phyloP scores from a whole-genome alignment of 164 flowering plant genomes.

The Berberis thunbergii region DNA sequence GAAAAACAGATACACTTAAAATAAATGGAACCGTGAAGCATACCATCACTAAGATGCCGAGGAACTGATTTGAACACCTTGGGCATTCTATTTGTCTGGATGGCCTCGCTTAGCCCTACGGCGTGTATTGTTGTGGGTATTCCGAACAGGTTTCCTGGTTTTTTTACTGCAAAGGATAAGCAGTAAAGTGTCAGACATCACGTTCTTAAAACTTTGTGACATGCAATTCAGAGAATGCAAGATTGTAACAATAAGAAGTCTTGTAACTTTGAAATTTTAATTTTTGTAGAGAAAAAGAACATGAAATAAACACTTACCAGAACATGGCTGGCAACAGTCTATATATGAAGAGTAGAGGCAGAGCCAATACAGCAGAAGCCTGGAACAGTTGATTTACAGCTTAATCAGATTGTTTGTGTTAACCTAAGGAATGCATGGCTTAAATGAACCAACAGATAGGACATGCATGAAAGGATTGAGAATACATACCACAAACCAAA shows the following conservation, averaged over 20 bases:
- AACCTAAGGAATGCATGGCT: background rate
- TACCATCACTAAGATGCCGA: background rate
- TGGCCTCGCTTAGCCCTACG: constrained; percentile 42
- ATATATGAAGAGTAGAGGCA: constrained; percentile 38
- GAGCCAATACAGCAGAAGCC: constrained; percentile 81
- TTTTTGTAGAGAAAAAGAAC: background rate
- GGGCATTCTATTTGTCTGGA: constrained; percentile 18
- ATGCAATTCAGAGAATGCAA: background rate
- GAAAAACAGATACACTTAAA: no score
- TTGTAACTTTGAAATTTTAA: no score
- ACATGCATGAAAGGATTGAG: no score
- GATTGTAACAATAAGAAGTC: background rate
- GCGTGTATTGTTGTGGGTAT: constrained; percentile 33
- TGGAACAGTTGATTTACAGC: constrained; percentile 12
- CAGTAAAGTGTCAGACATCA: background rate
- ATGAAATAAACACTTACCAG: constrained; percentile 4
- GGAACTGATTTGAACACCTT: background rate
- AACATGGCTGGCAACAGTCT: constrained; percentile 8
- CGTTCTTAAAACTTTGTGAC: background rate
- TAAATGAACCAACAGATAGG: background rate
- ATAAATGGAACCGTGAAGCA: no score
- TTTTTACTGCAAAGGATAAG: constrained; percentile 34
- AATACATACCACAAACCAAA: constrained; percentile 66
- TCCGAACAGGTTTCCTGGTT: constrained; percentile 29
- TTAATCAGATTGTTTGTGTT: background rate